Evolutionary conservation across 1,284 basidiomycete species (phyloP).

Genomic region (Dichomitus squalens): DNA sequence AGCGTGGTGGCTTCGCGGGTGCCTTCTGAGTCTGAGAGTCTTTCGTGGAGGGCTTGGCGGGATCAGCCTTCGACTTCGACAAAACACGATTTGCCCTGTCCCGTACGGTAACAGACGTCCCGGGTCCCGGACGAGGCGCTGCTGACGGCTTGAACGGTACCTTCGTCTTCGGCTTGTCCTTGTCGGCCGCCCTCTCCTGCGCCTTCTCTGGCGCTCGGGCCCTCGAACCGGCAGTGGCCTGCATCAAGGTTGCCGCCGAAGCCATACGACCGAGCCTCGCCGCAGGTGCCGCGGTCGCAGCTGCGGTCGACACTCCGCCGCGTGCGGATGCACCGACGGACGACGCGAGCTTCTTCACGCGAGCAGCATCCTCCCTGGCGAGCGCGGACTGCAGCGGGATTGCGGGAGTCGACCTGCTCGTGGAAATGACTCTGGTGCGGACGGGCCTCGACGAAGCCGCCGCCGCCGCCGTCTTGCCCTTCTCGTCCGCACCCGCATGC

Average conservation of each 20-base stretch:
- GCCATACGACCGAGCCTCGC: slow-evolving; percentile 4
- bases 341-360: slow-evolving; percentile 20
- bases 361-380: slow-evolving; percentile 11
- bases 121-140: background rate
- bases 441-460: slow-evolving; percentile 5
- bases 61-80: background rate
- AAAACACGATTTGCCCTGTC: slow-evolving; percentile 7
- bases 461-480: background rate
- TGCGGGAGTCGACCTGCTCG: slow-evolving; percentile 21
- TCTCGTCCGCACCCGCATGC: background rate
- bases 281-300: background rate
- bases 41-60: slow-evolving; percentile 3
- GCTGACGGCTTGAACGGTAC: slow-evolving; percentile 2
- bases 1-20: slow-evolving; percentile 4
- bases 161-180: slow-evolving; percentile 4
- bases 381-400: slow-evolving; percentile 10
- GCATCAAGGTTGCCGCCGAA: slow-evolving; percentile 1
- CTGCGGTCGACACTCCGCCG: background rate
- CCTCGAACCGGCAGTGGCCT: slow-evolving; percentile 14
- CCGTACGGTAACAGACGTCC: slow-evolving; percentile 16
- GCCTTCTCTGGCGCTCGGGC: slow-evolving; percentile 13
- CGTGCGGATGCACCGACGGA: slow-evolving; percentile 13
- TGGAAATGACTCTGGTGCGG: slow-evolving; percentile 19
- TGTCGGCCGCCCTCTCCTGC: slow-evolving; percentile 3
- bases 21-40: slow-evolving; percentile 1